Conservation (phyloP, 129 eudicot species). For the Logfia minima region DNA sequence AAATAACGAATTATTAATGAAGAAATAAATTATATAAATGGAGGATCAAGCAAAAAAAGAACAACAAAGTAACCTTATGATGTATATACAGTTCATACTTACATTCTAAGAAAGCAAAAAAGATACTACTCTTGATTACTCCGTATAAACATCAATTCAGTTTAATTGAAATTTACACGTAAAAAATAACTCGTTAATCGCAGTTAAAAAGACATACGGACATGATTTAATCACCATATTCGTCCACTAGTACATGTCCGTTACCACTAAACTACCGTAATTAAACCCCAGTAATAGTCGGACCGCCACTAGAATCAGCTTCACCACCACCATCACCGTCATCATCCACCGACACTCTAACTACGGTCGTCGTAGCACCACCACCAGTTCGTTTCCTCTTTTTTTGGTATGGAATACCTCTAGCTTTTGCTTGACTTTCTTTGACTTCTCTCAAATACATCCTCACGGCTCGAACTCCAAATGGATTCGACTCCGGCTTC, state of each 20-base stretch:
- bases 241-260: too few species aligned
- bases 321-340: slow-evolving; percentile 28
- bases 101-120: not conserved
- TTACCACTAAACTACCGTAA: not conserved
- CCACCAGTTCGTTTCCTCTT: slow-evolving; percentile 50
- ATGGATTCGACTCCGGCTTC: slow-evolving; percentile 62
- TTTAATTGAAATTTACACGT: not conserved
- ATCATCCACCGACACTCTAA: slow-evolving; percentile 24
- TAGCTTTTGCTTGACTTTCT: slow-evolving; percentile 69
- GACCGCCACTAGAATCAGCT: slow-evolving; percentile 17
- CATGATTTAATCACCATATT: not conserved
- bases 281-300: slow-evolving; percentile 14
- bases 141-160: slow-evolving; percentile 9
- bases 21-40: not conserved
- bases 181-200: not conserved
- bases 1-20: not conserved
- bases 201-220: not conserved
- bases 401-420: slow-evolving; percentile 83
- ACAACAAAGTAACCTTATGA: not conserved
- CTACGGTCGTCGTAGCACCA: not conserved
- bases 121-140: slow-evolving; percentile 14
- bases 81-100: not conserved
- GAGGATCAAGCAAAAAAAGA: not conserved
- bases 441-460: slow-evolving; percentile 70
- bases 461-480: slow-evolving; percentile 68